These are phyloP conservation scores for Aspergillus sp. DNA, from an alignment of 2,329 filamentous ascomycete genomes.

Conservation along the genomic window DNA sequence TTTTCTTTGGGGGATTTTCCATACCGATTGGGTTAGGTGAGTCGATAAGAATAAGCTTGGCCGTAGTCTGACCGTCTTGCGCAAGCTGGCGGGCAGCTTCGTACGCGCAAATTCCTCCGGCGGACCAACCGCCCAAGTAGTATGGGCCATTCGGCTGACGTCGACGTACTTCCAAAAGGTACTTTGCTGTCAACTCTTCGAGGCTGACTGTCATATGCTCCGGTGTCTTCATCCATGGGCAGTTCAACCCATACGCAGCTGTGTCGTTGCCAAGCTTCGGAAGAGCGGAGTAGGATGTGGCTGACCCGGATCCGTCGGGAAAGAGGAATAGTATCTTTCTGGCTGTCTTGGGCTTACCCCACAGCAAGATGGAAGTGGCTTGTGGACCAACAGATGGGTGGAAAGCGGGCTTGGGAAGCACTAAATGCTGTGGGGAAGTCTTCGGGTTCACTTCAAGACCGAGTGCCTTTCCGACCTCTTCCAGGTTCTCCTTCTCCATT, in stretches of 20 bases:
- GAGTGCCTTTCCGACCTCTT: slow-evolving; percentile 18
- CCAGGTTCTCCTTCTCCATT: neutral
- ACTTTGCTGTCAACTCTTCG: slow-evolving; percentile 37
- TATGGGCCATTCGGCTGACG: slow-evolving; percentile 58
- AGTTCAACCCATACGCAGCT: slow-evolving; percentile 55
- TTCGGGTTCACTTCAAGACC: neutral
- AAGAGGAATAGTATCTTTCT: slow-evolving; percentile 44
- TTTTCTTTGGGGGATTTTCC: slow-evolving; percentile 61
- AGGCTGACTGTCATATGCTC: slow-evolving; percentile 35
- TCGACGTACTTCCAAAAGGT: slow-evolving; percentile 45
- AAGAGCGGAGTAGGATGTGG: slow-evolving; percentile 43
- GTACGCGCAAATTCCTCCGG: slow-evolving; percentile 71
- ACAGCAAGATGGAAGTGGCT: slow-evolving; percentile 8
- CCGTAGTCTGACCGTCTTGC: slow-evolving; percentile 57
- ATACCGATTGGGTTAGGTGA: slow-evolving; percentile 66
- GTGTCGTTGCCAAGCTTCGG: slow-evolving; percentile 47
- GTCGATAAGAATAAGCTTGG: slow-evolving; percentile 65
- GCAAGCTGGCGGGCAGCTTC: slow-evolving; percentile 65
- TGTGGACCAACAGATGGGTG: neutral
- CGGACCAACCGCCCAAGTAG: slow-evolving; percentile 71
- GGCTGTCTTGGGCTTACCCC: slow-evolving; percentile 11
- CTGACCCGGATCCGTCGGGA: slow-evolving; percentile 53
- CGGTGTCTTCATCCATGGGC: slow-evolving; percentile 40
- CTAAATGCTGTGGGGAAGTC: neutral
- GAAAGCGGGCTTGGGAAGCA: neutral